phyloP scores from a whole-genome alignment of 2,329 filamentous ascomycete species.

The Fusarium metavorans region DNA sequence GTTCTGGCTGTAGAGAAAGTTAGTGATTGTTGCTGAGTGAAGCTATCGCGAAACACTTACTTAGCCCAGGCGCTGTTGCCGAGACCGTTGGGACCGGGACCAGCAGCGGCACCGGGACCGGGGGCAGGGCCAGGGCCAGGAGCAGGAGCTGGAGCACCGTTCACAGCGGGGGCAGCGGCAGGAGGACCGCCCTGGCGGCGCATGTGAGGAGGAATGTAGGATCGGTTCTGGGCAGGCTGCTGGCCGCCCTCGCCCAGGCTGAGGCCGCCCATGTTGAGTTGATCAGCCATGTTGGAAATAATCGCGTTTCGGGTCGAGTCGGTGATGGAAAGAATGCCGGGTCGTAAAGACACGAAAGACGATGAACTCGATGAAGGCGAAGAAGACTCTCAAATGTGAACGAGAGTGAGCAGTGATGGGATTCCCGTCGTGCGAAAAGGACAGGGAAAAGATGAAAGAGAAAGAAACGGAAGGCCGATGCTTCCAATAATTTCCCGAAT shows the following conservation, averaged over 20 bases:
- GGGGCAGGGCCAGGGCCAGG: slow-evolving; percentile 21
- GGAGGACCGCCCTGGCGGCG: slow-evolving; percentile 58
- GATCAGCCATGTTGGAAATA: slow-evolving; percentile 77
- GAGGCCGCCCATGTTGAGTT: slow-evolving; percentile 85
- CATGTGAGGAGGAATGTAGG: slow-evolving; percentile 90
- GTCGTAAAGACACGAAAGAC: slow-evolving; percentile 37
- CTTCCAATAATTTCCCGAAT: slow-evolving; percentile 49
- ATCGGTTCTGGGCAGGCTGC: slow-evolving; percentile 59
- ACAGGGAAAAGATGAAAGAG: slow-evolving; percentile 47
- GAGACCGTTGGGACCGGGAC: slow-evolving; percentile 59
- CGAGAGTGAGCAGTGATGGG: slow-evolving; percentile 41
- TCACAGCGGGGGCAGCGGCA: slow-evolving; percentile 42
- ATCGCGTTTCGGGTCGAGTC: slow-evolving; percentile 39
- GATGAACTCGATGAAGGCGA: slow-evolving; percentile 27
- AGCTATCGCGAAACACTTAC: slow-evolving; percentile 56
- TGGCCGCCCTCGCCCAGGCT: slow-evolving; percentile 65
- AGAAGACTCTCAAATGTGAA: slow-evolving; percentile 45
- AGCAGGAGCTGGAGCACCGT: slow-evolving; percentile 25
- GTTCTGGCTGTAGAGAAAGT: slow-evolving; percentile 42
- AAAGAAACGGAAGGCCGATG: slow-evolving; percentile 51
- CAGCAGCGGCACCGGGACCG: slow-evolving; percentile 21
- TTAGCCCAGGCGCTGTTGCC: slow-evolving; percentile 74
- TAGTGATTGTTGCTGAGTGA: slow-evolving; percentile 21
- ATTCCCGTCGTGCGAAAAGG: slow-evolving; percentile 46
- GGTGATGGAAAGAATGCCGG: slow-evolving; percentile 31